These are phyloP conservation scores for Litchi chinensis DNA, from an alignment of 345 rosid species.

Conservation along the genomic window DNA sequence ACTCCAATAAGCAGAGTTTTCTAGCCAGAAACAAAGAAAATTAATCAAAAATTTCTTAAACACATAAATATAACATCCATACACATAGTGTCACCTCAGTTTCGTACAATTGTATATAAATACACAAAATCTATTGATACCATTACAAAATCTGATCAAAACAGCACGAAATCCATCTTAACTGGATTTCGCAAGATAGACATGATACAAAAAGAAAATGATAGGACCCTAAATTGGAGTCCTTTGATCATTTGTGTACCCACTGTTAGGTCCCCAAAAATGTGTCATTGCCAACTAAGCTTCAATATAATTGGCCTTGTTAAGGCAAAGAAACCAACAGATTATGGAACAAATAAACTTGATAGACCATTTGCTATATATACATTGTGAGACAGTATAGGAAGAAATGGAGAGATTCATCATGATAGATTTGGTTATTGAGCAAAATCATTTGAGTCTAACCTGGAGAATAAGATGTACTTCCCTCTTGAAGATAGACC, in stretches of 20 bases:
- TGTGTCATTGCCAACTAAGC: conserved; percentile 4
- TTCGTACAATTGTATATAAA: not conserved
- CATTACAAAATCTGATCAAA: not conserved
- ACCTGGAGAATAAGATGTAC: conserved; percentile 92
- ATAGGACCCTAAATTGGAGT: not conserved
- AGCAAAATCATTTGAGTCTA: conserved; percentile 50
- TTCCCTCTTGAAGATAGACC: conserved; percentile 74
- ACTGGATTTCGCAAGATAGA: not conserved
- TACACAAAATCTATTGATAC: not conserved
- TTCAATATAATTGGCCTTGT: not conserved
- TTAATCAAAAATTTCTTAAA: not conserved
- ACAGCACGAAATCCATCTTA: not conserved
- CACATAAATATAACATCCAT: not conserved
- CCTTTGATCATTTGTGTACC: not conserved
- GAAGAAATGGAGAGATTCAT: not conserved
- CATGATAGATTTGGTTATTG: not conserved
- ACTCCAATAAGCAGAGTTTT: not conserved
- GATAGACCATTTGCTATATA: conserved; percentile 7
- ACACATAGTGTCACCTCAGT: not conserved
- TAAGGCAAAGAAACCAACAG: not conserved
- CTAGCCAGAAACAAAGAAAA: not conserved
- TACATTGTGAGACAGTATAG: conserved; percentile 7
- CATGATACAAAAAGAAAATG: not conserved
- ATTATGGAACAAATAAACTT: not conserved
- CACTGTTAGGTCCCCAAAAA: not conserved